Evolutionary conservation across 768 basidiomycete species (phyloP).

Genomic region (Trametes cinnabarina): DNA sequence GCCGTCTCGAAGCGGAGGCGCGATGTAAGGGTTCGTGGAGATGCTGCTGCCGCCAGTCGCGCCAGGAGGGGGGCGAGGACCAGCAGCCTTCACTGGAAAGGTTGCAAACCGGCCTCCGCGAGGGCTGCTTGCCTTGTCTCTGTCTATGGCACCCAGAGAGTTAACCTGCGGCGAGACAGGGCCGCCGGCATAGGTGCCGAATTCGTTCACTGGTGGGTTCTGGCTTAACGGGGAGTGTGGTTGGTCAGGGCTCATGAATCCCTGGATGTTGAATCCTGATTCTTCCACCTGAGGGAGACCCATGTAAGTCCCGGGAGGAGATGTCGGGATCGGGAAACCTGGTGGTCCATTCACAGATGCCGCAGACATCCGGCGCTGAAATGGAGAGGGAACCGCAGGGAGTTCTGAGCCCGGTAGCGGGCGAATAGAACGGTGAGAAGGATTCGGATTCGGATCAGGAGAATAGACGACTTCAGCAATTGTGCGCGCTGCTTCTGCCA

Average conservation of each 20-base stretch:
- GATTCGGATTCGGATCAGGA: constrained; percentile 21
- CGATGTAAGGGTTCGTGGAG: constrained; percentile 11
- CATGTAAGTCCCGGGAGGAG: constrained; percentile 3
- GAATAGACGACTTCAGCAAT: constrained; percentile 47
- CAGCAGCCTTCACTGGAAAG: constrained; percentile 51
- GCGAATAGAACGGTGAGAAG: constrained; percentile 15
- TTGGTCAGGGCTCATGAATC: constrained; percentile 2
- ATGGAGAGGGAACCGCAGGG: constrained; percentile 13
- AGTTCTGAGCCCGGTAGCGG: constrained; percentile 17
- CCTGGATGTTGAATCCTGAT: constrained; percentile 5
- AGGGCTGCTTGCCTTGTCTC: constrained; percentile 5
- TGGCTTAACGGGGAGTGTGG: neutral
- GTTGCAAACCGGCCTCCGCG: constrained; percentile 61
- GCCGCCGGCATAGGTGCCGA: constrained; percentile 19
- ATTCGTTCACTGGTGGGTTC: constrained; percentile 20
- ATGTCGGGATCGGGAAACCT: neutral
- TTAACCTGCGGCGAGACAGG: constrained; percentile 16
- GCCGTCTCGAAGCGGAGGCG: constrained; percentile 23
- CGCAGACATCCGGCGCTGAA: neutral
- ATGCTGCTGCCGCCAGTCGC: neutral
- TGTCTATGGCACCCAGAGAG: constrained; percentile 15
- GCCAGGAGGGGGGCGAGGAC: constrained; percentile 20
- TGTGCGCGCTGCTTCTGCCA: constrained; percentile 60
- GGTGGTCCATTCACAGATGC: neutral
- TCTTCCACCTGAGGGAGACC: constrained; percentile 18